Percentiles rank a stretch among this genome's conserved stretches.
phyloP scores from a whole-genome alignment of 192 early-diverging fungal species.

The Oehlia diaphana region DNA sequence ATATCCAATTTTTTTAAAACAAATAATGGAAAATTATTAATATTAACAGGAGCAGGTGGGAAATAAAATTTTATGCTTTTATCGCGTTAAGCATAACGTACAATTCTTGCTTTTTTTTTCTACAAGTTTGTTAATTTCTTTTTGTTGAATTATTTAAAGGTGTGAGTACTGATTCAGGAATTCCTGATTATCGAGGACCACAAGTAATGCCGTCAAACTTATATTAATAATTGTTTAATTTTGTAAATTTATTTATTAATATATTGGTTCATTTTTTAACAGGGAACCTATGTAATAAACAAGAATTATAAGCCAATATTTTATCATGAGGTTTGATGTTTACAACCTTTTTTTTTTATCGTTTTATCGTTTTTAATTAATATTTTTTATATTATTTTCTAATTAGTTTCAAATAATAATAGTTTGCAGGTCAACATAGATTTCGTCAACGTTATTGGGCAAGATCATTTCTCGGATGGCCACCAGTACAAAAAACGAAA shows the following conservation, averaged over 20 bases:
- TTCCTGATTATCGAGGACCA: constrained; percentile 87
- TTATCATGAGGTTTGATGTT: constrained; percentile 60
- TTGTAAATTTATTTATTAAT: no score
- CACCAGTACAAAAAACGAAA: constrained; percentile 60
- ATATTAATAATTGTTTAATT: constrained; percentile 36
- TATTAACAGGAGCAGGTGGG: constrained; percentile 55
- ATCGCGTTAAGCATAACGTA: no score
- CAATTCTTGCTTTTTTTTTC: background rate
- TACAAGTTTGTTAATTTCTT: background rate
- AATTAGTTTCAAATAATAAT: background rate
- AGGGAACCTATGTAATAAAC: constrained; percentile 69
- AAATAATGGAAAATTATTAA: constrained; percentile 34
- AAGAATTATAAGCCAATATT: constrained; percentile 82
- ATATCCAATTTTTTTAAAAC: constrained; percentile 1
- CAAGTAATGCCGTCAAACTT: constrained; percentile 22
- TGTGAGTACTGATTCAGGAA: constrained; percentile 65
- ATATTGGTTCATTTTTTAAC: background rate
- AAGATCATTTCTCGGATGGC: constrained; percentile 82
- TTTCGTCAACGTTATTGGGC: constrained; percentile 90
- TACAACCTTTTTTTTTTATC: constrained; percentile 2
- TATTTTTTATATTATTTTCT: background rate
- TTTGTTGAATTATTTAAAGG: constrained; percentile 35
- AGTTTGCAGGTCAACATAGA: constrained; percentile 53
- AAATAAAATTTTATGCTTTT: background rate
- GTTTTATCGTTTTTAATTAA: background rate